Conservation (phyloP, 495 filamentous ascomycete genomes). For the Staphylotrichum longicolle region DNA sequence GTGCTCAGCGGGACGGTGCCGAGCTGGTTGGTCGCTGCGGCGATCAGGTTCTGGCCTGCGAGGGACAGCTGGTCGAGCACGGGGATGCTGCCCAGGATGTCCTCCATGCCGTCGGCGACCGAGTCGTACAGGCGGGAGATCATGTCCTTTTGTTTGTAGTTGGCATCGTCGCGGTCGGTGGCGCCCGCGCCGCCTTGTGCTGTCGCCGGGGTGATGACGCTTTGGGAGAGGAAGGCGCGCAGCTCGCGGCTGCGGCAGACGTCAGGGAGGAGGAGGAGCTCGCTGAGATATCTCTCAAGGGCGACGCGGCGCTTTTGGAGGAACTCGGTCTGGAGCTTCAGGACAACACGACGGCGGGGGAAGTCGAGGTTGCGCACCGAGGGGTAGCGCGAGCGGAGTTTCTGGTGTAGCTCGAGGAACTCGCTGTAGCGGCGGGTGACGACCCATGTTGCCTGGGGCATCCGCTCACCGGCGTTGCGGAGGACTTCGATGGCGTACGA, state of each 20-base stretch:
- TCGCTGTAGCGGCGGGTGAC: conserved; percentile 87
- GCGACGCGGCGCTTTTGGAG: conserved; percentile 80
- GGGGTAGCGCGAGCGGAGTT: conserved; percentile 76
- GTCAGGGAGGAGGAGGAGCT: conserved; percentile 81
- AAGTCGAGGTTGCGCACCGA: conserved; percentile 89
- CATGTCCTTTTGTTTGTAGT: conserved; percentile 62
- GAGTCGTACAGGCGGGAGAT: conserved; percentile 94
- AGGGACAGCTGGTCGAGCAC: conserved; percentile 92
- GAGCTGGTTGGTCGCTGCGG: conserved; percentile 78
- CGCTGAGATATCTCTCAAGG: conserved; percentile 81
- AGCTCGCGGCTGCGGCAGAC: conserved; percentile 92
- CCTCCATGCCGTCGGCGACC: conserved; percentile 96
- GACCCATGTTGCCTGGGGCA: conserved; percentile 80
- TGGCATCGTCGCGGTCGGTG: conserved; percentile 52
- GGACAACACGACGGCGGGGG: conserved; percentile 83
- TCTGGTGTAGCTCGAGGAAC: conserved; percentile 93
- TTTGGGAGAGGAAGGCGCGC: conserved; percentile 89
- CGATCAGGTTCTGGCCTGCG: conserved; percentile 88
- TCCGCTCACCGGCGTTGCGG: conserved; percentile 82
- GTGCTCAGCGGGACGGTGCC: conserved; percentile 53
- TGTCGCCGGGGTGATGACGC: conserved; percentile 58
- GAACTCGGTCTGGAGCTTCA: conserved; percentile 96
- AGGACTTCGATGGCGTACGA: conserved; percentile 91
- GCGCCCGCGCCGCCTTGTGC: conserved; percentile 38
- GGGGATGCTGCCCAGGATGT: conserved; percentile 90